Evolutionary conservation across 2,329 filamentous ascomycete species (phyloP).

Genomic region (Lasiodiplodia gonubiensis): DNA sequence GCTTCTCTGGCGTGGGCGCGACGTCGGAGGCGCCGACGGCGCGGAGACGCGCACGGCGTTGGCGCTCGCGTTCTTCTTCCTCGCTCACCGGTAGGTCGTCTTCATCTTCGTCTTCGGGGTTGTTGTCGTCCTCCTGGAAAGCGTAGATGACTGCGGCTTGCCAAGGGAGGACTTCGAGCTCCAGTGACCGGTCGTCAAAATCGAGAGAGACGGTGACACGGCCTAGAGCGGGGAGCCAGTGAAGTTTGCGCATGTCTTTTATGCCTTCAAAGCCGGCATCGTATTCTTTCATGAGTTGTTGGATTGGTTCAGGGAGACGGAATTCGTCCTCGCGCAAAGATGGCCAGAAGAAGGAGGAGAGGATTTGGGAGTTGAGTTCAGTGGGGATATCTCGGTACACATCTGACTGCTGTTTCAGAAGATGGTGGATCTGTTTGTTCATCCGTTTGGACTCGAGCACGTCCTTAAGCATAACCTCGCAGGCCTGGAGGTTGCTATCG

Average conservation of each 20-base stretch:
- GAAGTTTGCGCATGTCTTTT: slow-evolving; percentile 84
- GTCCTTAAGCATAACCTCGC: slow-evolving; percentile 97
- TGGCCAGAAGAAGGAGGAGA: slow-evolving; percentile 95
- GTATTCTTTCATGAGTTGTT: slow-evolving; percentile 70
- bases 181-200: slow-evolving; percentile 77
- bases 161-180: slow-evolving; percentile 78
- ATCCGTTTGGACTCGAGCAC: slow-evolving; percentile 81
- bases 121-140: slow-evolving; percentile 63
- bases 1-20: slow-evolving; percentile 17
- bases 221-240: slow-evolving; percentile 84
- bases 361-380: slow-evolving; percentile 77
- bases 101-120: neutral
- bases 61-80: slow-evolving; percentile 33
- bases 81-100: neutral
- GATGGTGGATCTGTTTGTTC: slow-evolving; percentile 64
- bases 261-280: slow-evolving; percentile 76
- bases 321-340: slow-evolving; percentile 74
- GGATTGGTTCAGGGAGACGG: slow-evolving; percentile 64
- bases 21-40: slow-evolving; percentile 44
- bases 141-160: slow-evolving; percentile 87
- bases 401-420: slow-evolving; percentile 28
- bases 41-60: slow-evolving; percentile 33
- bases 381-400: slow-evolving; percentile 36
- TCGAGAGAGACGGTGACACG: slow-evolving; percentile 81
- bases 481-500: slow-evolving; percentile 83